Percentiles rank a stretch among this genome's conserved stretches.
These are phyloP conservation scores for Chlorella ohadii DNA, from an alignment of 139 green algal species.

Conservation along the genomic window DNA sequence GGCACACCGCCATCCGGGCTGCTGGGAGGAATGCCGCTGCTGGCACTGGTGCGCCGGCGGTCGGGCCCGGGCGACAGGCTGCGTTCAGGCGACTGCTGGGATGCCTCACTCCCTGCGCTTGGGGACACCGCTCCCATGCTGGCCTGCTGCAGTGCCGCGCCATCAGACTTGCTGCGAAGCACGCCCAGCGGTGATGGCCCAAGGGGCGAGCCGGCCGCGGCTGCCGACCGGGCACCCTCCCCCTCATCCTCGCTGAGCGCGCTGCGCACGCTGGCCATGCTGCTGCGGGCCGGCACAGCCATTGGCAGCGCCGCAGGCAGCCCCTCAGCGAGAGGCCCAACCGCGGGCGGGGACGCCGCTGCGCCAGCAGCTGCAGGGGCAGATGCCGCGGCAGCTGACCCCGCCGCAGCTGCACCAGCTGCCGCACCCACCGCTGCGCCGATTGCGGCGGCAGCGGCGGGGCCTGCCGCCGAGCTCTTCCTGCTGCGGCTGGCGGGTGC, in stretches of 20 bases:
- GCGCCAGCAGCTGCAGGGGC: too few species aligned
- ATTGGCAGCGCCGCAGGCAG: too few species aligned
- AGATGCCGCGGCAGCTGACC: too few species aligned
- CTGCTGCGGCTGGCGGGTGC: neutral
- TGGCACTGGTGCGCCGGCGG: neutral
- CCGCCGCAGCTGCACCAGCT: too few species aligned
- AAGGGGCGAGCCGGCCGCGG: neutral
- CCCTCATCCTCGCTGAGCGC: too few species aligned
- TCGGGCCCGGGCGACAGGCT: neutral
- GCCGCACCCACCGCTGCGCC: neutral
- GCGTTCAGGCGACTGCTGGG: neutral
- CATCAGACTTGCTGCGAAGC: constrained; percentile 16
- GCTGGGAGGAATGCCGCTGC: neutral
- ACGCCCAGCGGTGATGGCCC: neutral
- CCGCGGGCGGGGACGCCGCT: neutral
- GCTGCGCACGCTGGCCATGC: too few species aligned
- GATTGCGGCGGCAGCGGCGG: neutral
- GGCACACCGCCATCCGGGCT: neutral
- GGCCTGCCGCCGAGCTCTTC: neutral
- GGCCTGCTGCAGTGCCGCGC: neutral
- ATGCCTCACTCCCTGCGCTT: neutral
- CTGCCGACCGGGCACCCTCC: too few species aligned
- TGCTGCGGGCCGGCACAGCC: neutral
- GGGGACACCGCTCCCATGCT: neutral
- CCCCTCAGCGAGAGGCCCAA: neutral